Base-by-base conservation (phyloP, 192 early-diverging fungal genomes). In the Podila minutissima region DNA sequence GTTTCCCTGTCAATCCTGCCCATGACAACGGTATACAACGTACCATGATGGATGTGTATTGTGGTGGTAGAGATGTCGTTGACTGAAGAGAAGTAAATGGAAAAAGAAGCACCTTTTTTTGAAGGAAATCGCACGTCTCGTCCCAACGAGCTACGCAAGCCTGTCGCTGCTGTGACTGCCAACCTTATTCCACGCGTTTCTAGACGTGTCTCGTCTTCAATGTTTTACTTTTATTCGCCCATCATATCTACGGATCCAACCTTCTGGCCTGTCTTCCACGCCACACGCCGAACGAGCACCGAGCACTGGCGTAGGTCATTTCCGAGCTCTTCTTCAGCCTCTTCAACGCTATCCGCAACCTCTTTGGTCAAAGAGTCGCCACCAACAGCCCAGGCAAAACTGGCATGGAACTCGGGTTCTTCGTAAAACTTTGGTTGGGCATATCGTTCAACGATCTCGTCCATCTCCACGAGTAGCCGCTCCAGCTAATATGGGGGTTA, bases 301-400 rank as follows among this genome's bases (percentile, higher is more conserved):
- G 77, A 64, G 32, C 61, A 53, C 22, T 69, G 70, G 8, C 77
- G 59, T 4, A 81, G 67, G 24, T 81, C 77, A 20, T 63, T 61
- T 0, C 65, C 62, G 1, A 73, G 57, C 41, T 72, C 71, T 15
- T 46, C 48, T 17, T 69, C 67, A 4, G 72, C 22, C 22, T 72
- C 70, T 4, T 37, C 10, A 38, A 81, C 58, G n/a, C 51, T 37
- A 0, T 69, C 19, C 1, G 69, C 66, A 24, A 49, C 53, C n/a
- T 64, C 12, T 24, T 31, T 46, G 41, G 48, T 53, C 20, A 81
- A 57, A 3, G 62, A 38, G 19, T 69, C 71, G 6, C 77, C 77
- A 5, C 77, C 77, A 15, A 81, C n/a, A 5, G 77, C 77, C 66
- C 71, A 81, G 9, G 77, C 77, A 65, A 81, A 81, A 29, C 77